These are phyloP conservation scores for Kodamaea derodonti DNA, from an alignment of 1,139 yeast species.

Conservation along the genomic window DNA sequence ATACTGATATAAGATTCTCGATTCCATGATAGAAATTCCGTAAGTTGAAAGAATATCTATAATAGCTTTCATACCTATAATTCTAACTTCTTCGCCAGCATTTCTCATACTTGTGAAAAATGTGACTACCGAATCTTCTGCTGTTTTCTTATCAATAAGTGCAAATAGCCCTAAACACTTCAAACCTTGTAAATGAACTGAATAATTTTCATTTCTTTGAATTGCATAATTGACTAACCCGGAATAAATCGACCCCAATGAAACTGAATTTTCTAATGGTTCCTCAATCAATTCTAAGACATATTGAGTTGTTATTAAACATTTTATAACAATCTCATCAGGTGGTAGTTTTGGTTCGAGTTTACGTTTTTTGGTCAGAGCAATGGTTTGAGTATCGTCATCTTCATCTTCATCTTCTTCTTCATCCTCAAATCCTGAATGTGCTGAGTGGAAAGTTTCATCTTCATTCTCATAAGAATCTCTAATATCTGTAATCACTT, in stretches of 20 bases:
- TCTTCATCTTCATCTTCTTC: slow-evolving; percentile 30
- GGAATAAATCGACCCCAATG: slow-evolving; percentile 69
- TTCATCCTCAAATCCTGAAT: slow-evolving; percentile 34
- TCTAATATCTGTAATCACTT: slow-evolving; percentile 78
- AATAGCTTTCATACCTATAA: slow-evolving; percentile 63
- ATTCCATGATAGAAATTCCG: slow-evolving; percentile 65
- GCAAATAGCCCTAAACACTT: slow-evolving; percentile 79
- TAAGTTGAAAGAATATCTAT: slow-evolving; percentile 77
- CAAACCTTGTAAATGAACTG: slow-evolving; percentile 63
- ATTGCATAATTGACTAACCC: slow-evolving; percentile 84
- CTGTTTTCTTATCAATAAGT: slow-evolving; percentile 49
- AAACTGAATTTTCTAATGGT: slow-evolving; percentile 61
- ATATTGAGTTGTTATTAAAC: slow-evolving; percentile 67
- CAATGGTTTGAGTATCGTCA: slow-evolving; percentile 17
- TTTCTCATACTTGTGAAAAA: slow-evolving; percentile 13
- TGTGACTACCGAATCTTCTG: slow-evolving; percentile 15
- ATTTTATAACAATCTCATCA: slow-evolving; percentile 54
- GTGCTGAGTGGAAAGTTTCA: slow-evolving; percentile 55
- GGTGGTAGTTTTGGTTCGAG: slow-evolving; percentile 40
- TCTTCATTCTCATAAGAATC: slow-evolving; percentile 55
- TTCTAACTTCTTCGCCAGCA: slow-evolving; percentile 53
- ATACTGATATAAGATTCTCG: slow-evolving; percentile 34
- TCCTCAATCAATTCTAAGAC: slow-evolving; percentile 66
- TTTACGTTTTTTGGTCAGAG: slow-evolving; percentile 24
- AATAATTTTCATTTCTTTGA: slow-evolving; percentile 52